phyloP scores from a whole-genome alignment of 1,284 basidiomycete species.

The Xerocomus nothofagi region DNA sequence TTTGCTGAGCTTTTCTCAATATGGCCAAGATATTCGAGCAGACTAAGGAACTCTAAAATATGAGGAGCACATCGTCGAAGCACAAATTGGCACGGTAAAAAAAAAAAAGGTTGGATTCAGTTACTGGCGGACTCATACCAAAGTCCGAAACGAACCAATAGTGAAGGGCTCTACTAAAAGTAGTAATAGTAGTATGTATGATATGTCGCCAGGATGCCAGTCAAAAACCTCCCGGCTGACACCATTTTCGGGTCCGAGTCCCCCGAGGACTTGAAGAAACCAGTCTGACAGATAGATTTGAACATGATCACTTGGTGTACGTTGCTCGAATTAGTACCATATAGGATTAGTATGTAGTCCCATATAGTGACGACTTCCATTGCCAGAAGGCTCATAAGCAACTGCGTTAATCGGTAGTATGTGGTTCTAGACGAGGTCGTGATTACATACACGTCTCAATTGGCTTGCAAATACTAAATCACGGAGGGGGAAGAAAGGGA shows the following conservation, averaged over 20 bases:
- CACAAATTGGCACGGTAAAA: background rate
- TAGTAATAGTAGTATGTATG: background rate
- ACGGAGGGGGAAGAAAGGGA: background rate
- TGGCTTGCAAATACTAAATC: background rate
- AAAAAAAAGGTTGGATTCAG: background rate
- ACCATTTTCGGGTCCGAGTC: background rate
- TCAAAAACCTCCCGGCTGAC: background rate
- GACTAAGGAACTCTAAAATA: background rate
- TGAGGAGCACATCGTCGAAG: background rate
- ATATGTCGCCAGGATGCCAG: background rate
- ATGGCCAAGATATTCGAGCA: constrained; percentile 1
- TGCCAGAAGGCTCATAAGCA: constrained; percentile 10
- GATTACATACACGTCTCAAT: background rate
- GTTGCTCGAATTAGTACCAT: constrained; percentile 3
- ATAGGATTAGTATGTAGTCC: too few species aligned
- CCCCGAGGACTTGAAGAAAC: background rate
- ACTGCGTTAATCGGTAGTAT: constrained; percentile 16
- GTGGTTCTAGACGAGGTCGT: background rate
- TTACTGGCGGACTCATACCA: too few species aligned
- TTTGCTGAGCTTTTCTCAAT: constrained; percentile 2
- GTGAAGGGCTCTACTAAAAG: too few species aligned
- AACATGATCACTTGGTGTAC: constrained; percentile 1
- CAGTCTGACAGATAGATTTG: background rate
- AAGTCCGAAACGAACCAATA: too few species aligned
- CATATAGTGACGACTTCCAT: constrained; percentile 24